These are phyloP conservation scores for Tubosaeta sp. DNA, from an alignment of 768 basidiomycete species.

Conservation along the genomic window DNA sequence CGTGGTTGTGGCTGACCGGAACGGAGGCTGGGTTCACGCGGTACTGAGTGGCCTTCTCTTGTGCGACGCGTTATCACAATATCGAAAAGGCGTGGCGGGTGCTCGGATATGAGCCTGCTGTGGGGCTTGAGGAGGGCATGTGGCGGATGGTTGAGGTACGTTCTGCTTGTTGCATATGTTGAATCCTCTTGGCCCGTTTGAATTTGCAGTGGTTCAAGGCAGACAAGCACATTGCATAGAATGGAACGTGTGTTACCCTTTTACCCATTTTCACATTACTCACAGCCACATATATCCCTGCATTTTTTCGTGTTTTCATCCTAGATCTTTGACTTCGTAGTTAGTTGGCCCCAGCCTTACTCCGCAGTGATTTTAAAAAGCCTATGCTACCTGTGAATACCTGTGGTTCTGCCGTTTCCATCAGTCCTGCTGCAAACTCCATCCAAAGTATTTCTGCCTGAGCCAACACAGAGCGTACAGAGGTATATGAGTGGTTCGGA, in stretches of 20 bases:
- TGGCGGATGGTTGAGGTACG: slow-evolving; percentile 71
- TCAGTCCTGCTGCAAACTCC: too few relatives aligned
- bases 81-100: slow-evolving; percentile 91
- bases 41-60: slow-evolving; percentile 78
- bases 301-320: not conserved
- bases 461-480: too few relatives aligned
- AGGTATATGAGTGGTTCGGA: too few relatives aligned
- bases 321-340: too few relatives aligned
- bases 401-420: too few relatives aligned
- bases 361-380: too few relatives aligned
- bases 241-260: not conserved
- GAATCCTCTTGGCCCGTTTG: not conserved
- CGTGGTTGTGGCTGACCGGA: slow-evolving; percentile 66
- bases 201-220: slow-evolving; percentile 26
- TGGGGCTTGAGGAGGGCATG: slow-evolving; percentile 86
- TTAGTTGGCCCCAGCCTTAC: too few relatives aligned
- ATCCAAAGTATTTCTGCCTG: too few relatives aligned
- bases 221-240: slow-evolving; percentile 27
- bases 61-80: slow-evolving; percentile 82
- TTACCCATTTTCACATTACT: not conserved
- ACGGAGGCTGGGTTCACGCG: slow-evolving; percentile 83
- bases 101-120: slow-evolving; percentile 89
- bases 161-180: not conserved
- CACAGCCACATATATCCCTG: not conserved
- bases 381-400: too few relatives aligned